A percentile compares a stretch with the other conserved stretches of the same genome.
phyloP scores from a whole-genome alignment of 2,329 filamentous ascomycete species.

The Westerdykella sp. region DNA sequence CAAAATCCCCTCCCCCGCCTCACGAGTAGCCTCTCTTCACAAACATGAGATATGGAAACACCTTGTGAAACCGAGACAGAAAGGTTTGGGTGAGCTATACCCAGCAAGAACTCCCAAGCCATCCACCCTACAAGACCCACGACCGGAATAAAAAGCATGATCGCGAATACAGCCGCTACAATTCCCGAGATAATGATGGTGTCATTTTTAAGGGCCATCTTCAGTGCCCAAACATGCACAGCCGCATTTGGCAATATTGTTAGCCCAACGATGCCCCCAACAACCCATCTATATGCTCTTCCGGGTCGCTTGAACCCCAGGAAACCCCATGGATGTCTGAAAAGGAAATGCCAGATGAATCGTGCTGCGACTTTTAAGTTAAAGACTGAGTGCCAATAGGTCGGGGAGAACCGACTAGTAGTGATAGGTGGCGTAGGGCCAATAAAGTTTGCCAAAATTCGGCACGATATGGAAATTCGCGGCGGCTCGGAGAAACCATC shows the following conservation, averaged over 20 bases:
- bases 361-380: neutral
- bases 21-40: too few relatives aligned
- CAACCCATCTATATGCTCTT: neutral
- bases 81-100: too few relatives aligned
- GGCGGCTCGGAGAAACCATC: too few relatives aligned
- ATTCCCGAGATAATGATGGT: neutral
- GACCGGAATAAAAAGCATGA: neutral
- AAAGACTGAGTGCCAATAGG: neutral
- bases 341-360: neutral
- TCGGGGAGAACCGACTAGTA: neutral
- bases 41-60: too few relatives aligned
- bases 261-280: neutral
- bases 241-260: neutral
- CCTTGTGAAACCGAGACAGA: too few relatives aligned
- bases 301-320: neutral
- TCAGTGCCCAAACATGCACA: neutral
- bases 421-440: neutral
- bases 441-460: too few relatives aligned
- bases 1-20: neutral
- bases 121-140: neutral
- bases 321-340: neutral
- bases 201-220: neutral
- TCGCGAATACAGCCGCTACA: neutral
- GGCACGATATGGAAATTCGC: too few relatives aligned
- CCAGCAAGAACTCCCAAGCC: neutral